Evolutionary conservation across 169 alveolate species (phyloP).

Genomic region (Cryptosporidium viatorum): DNA sequence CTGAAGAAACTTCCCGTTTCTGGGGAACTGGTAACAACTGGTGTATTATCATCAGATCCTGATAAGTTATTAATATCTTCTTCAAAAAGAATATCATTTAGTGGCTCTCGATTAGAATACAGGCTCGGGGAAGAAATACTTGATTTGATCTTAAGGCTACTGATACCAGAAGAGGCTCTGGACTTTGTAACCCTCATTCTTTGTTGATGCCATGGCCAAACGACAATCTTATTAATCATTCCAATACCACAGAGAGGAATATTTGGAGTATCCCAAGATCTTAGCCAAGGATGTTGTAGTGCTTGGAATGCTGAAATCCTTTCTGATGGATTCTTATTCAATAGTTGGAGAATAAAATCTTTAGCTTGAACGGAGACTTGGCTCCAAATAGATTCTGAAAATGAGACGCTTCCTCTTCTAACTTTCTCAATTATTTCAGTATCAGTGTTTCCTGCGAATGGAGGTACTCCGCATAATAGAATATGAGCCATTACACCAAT

Average conservation of each 20-base stretch:
- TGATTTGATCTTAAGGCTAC: slow-evolving; percentile 28
- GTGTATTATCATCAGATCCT: not conserved
- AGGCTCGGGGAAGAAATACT: slow-evolving; percentile 32
- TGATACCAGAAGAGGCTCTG: slow-evolving; percentile 23
- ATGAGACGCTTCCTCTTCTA: slow-evolving; percentile 36
- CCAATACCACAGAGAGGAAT: slow-evolving; percentile 70
- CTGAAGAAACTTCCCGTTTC: not conserved
- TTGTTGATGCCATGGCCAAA: slow-evolving; percentile 76
- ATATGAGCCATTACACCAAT: slow-evolving; percentile 92
- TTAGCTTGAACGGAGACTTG: slow-evolving; percentile 74
- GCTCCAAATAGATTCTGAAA: slow-evolving; percentile 71
- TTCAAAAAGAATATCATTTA: slow-evolving; percentile 1
- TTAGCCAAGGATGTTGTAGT: slow-evolving; percentile 79
- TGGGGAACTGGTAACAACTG: not conserved
- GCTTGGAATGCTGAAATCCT: slow-evolving; percentile 80
- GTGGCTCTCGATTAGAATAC: not conserved
- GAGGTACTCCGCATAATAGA: slow-evolving; percentile 91
- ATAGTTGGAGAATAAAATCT: slow-evolving; percentile 59
- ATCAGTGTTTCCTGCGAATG: slow-evolving; percentile 78
- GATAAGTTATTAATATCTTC: not conserved
- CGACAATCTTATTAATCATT: slow-evolving; percentile 62
- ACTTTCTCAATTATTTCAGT: slow-evolving; percentile 63
- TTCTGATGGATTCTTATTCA: slow-evolving; percentile 69
- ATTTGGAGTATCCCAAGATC: slow-evolving; percentile 65
- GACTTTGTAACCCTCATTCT: not conserved